Base-by-base conservation (phyloP, 768 basidiomycete species). In the Pleurotus tuber-regium region DNA sequence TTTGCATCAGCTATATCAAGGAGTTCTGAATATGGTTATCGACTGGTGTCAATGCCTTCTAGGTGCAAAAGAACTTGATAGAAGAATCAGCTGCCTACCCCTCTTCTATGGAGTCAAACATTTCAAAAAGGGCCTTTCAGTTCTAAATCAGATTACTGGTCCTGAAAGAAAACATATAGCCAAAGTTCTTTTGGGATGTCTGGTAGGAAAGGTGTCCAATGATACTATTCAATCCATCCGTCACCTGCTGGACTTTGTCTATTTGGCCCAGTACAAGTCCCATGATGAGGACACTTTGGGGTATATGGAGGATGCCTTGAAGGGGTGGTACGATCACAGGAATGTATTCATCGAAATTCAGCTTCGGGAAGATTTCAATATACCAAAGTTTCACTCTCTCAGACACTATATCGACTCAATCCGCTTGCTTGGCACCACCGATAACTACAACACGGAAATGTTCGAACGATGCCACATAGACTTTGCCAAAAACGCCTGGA, bases 1-100 rank as follows among this genome's bases (percentile, higher is more conserved):
- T 19, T 67, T 81, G 1, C 77, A 81, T 53, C 74, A 79, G 54
- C 51, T 79, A 0, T 70, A 75, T 52, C 75, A 80, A 55, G 78
- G 78, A 0, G 53, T 76, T 2, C 60, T 79, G 57, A 75, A 74
- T 46, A 74, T 77, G 49, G 46, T 76, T 1, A 59, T 74, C 1
- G 41, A 42, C 0, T 79, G 76, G 77, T 52, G 63, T 9, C 50
- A 58, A 6, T 19, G 38, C 39, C 58, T 58, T 1, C 57, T 58
- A 35, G 61, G 60, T 3, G 54, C 54, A 1, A 54, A 59, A 0
- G 71, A 73, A 46, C 55, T 78, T 31, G 77, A 80, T 58, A 58
- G 57, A 1, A 65, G 70, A 0, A 70, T 68, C 53, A 57, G 61
- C 9, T 47, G 57, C 2, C 58, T 76, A 41, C 65, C 68, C 2